phyloP scores from a whole-genome alignment of 1,284 basidiomycete species.

The Ceratobasidium theobromae region DNA sequence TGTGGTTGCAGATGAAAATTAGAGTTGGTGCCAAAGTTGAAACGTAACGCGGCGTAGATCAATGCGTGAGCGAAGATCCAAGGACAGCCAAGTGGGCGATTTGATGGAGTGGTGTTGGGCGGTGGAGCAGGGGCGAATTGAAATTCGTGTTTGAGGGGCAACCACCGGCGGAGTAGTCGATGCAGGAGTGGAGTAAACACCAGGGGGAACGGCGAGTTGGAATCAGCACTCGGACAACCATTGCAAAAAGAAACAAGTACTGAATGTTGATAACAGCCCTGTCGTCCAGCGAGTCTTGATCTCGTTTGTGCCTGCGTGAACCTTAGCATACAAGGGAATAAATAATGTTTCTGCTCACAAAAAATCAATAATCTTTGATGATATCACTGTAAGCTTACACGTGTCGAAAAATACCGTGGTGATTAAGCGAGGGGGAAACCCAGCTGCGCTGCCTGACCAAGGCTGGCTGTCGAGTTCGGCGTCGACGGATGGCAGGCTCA shows the following conservation, averaged over 20 bases:
- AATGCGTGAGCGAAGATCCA: no score
- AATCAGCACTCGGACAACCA: slow-evolving; percentile 32
- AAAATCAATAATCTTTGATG: slow-evolving; percentile 57
- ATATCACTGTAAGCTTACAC: slow-evolving; percentile 57
- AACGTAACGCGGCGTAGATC: no score
- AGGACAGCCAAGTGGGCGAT: no score
- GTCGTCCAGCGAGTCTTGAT: neutral
- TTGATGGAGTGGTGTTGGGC: no score
- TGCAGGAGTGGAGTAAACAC: no score
- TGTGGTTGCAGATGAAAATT: neutral
- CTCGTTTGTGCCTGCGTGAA: neutral
- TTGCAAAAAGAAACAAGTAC: slow-evolving; percentile 53
- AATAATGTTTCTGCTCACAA: slow-evolving; percentile 49
- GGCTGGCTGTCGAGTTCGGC: neutral
- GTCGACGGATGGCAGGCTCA: neutral
- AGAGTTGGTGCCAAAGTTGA: no score
- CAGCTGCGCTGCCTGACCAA: neutral
- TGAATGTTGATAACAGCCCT: slow-evolving; percentile 2
- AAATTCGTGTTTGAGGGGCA: no score
- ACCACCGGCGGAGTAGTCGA: no score
- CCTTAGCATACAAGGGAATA: neutral
- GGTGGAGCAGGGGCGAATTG: no score
- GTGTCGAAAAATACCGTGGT: slow-evolving; percentile 56
- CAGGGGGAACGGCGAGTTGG: neutral
- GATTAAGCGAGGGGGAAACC: slow-evolving; percentile 38